Percentiles rank a stretch among this genome's conserved stretches.
Conservation (phyloP, 139 green algal genomes). For the Zygnema cylindricum region DNA sequence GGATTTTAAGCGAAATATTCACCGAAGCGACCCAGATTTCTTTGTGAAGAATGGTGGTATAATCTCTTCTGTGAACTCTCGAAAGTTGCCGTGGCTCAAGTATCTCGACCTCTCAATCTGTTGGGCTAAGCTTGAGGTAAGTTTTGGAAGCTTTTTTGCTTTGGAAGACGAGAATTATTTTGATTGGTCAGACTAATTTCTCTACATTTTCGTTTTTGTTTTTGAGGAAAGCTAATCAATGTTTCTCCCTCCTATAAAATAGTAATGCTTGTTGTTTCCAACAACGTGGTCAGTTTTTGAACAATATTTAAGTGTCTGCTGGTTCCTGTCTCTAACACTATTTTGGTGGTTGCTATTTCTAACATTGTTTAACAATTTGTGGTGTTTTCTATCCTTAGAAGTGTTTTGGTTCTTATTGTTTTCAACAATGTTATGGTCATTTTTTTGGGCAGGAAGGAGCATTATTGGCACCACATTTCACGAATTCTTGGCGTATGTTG, state of each 20-base stretch:
- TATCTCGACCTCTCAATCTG: neutral
- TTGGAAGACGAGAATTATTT: too few species aligned
- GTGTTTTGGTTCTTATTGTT: neutral
- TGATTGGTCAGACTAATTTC: neutral
- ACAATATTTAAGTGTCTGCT: too few species aligned
- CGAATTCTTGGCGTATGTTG: neutral
- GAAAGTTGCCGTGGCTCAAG: neutral
- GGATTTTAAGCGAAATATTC: neutral
- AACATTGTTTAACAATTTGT: neutral
- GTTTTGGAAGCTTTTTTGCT: too few species aligned
- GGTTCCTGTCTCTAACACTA: too few species aligned
- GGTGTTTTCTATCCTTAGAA: neutral
- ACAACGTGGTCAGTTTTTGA: too few species aligned
- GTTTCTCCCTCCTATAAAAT: neutral
- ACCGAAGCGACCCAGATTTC: neutral
- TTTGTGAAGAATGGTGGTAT: neutral
- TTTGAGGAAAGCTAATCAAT: neutral
- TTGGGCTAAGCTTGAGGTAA: neutral
- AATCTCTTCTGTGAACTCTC: neutral
- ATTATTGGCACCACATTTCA: neutral
- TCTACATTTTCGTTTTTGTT: neutral
- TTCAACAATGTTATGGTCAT: too few species aligned
- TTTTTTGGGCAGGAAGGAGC: neutral
- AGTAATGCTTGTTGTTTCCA: too few species aligned
- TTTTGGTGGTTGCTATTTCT: neutral